These are phyloP conservation scores for Neofusicoccum kwambonambiense DNA, from an alignment of 2,329 filamentous ascomycete species.

Conservation along the genomic window DNA sequence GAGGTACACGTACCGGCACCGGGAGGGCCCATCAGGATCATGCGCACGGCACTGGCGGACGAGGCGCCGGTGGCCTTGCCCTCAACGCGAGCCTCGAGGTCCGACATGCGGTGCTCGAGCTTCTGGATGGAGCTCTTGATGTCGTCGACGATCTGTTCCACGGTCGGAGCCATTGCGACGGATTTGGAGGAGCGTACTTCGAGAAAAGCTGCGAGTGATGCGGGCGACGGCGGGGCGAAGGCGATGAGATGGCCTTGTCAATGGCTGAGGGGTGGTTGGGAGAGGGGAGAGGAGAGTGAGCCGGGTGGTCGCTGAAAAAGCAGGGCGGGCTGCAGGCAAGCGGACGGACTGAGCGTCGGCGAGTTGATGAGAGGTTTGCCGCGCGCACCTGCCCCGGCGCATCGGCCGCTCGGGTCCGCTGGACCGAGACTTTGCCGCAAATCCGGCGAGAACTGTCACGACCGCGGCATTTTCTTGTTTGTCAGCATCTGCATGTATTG, in stretches of 20 bases:
- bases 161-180: slow-evolving; percentile 77
- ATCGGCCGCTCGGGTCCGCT: background rate
- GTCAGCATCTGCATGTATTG: background rate
- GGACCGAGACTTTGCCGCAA: background rate
- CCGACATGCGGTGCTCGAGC: slow-evolving; percentile 82
- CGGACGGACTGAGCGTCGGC: slow-evolving; percentile 3
- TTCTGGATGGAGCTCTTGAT: slow-evolving; percentile 80
- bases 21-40: slow-evolving; percentile 96
- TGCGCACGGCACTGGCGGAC: slow-evolving; percentile 60
- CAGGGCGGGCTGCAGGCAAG: background rate
- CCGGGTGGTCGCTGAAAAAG: slow-evolving; percentile 4
- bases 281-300: background rate
- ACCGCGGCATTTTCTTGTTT: background rate
- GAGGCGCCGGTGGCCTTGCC: slow-evolving; percentile 53
- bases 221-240: background rate
- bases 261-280: slow-evolving; percentile 9
- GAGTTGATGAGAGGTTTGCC: background rate
- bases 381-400: background rate
- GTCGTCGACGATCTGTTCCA: slow-evolving; percentile 74
- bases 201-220: slow-evolving; percentile 5
- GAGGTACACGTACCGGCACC: slow-evolving; percentile 76
- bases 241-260: slow-evolving; percentile 7
- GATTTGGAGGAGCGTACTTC: background rate
- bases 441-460: background rate
- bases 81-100: slow-evolving; percentile 70